These are phyloP conservation scores for Candida sp. DNA, from an alignment of 1,139 yeast species.

Conservation along the genomic window DNA sequence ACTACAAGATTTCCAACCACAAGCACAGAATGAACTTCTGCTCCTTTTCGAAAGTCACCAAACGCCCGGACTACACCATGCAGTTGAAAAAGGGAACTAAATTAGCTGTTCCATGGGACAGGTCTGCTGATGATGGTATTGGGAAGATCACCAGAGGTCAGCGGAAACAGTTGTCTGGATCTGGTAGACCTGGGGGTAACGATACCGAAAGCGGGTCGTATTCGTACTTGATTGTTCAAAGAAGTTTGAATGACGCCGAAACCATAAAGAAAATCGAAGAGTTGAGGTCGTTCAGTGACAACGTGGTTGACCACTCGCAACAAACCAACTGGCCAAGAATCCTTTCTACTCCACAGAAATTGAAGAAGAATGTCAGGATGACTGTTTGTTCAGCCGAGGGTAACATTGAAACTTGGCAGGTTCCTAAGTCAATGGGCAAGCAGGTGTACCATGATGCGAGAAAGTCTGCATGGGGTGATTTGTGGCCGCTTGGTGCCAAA, in stretches of 20 bases:
- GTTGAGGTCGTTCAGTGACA: slow-evolving; percentile 30
- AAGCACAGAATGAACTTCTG: slow-evolving; percentile 75
- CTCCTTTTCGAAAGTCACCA: slow-evolving; percentile 71
- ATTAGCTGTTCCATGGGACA: slow-evolving; percentile 76
- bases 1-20: slow-evolving; percentile 61
- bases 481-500: slow-evolving; percentile 87
- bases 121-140: slow-evolving; percentile 53
- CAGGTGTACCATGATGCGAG: slow-evolving; percentile 90
- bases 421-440: slow-evolving; percentile 79
- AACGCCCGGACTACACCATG: slow-evolving; percentile 76
- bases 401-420: slow-evolving; percentile 81
- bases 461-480: slow-evolving; percentile 82
- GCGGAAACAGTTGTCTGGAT: slow-evolving; percentile 48
- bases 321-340: slow-evolving; percentile 74
- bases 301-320: slow-evolving; percentile 24
- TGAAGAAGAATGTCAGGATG: slow-evolving; percentile 82
- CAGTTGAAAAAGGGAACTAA: slow-evolving; percentile 85
- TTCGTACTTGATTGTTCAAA: slow-evolving; percentile 76
- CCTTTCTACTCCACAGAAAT: slow-evolving; percentile 70
- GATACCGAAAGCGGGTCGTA: slow-evolving; percentile 77
- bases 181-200: slow-evolving; percentile 77
- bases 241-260: slow-evolving; percentile 46
- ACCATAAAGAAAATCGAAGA: slow-evolving; percentile 39
- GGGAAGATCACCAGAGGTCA: slow-evolving; percentile 41
- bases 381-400: slow-evolving; percentile 85